Percentiles rank a stretch among this genome's conserved stretches.
Conservation (phyloP, 148 eudicot genomes). For the Bassia scoparia region DNA sequence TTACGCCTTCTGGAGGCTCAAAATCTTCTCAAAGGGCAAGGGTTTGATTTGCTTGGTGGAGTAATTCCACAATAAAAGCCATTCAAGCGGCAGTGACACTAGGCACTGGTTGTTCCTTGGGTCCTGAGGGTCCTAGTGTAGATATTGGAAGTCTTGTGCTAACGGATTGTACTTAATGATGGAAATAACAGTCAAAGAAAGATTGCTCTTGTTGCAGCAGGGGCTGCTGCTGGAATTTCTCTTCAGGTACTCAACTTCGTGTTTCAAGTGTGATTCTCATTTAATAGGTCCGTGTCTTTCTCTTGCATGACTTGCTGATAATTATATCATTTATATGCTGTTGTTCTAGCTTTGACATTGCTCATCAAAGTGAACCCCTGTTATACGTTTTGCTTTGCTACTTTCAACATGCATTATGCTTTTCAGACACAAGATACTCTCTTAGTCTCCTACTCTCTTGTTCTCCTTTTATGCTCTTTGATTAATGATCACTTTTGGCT, state of each 20-base stretch:
- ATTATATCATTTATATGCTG: too few relatives aligned
- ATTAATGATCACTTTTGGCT: too few relatives aligned
- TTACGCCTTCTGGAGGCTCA: slow-evolving; percentile 42
- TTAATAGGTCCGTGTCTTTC: too few relatives aligned
- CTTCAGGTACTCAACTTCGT: slow-evolving; percentile 53
- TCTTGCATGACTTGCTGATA: not conserved
- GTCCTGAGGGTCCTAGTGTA: slow-evolving; percentile 98
- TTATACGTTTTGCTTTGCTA: not conserved
- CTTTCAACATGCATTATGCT: not conserved
- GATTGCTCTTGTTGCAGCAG: slow-evolving; percentile 96
- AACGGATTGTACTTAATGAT: slow-evolving; percentile 76
- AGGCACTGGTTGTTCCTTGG: slow-evolving; percentile 94
- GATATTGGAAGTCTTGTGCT: slow-evolving; percentile 98
- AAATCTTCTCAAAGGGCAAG: slow-evolving; percentile 58
- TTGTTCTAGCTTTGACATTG: not conserved
- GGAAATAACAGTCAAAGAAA: slow-evolving; percentile 85
- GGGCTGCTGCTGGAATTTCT: slow-evolving; percentile 98
- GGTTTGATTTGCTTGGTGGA: slow-evolving; percentile 59
- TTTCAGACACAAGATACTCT: not conserved
- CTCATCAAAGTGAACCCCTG: not conserved
- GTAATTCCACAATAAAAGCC: slow-evolving; percentile 70
- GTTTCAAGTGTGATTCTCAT: not conserved
- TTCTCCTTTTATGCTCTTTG: not conserved
- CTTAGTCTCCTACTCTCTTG: not conserved
- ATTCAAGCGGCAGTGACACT: slow-evolving; percentile 89